Evolutionary conservation across 352 stramenopile genomes (phyloP).

Genomic region (Phytophthora sp.): DNA sequence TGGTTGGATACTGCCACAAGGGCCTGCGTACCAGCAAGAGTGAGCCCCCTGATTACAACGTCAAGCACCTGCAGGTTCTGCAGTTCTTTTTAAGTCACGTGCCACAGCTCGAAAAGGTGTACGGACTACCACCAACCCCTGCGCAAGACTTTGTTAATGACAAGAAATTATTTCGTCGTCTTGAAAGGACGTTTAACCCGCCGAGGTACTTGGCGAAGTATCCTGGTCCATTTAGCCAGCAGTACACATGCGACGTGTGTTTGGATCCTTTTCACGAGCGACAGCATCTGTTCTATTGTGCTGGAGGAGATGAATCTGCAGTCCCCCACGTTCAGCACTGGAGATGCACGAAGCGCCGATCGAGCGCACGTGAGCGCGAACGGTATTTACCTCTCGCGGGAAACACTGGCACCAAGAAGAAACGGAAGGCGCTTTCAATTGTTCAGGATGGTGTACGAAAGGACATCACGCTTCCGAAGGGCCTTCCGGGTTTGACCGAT

Average conservation of each 20-base stretch:
- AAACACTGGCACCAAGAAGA: slow-evolving; percentile 54
- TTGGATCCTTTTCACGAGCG: slow-evolving; percentile 74
- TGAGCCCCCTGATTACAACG: slow-evolving; percentile 56
- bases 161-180: slow-evolving; percentile 48
- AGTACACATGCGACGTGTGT: slow-evolving; percentile 69
- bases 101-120: slow-evolving; percentile 67
- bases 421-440: slow-evolving; percentile 53
- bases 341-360: slow-evolving; percentile 74
- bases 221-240: slow-evolving; percentile 59
- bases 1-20: slow-evolving; percentile 64
- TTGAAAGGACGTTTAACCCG: slow-evolving; percentile 68
- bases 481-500: slow-evolving; percentile 53
- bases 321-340: slow-evolving; percentile 73
- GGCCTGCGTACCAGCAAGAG: slow-evolving; percentile 51
- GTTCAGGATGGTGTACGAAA: slow-evolving; percentile 64
- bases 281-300: slow-evolving; percentile 83
- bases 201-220: slow-evolving; percentile 59
- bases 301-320: slow-evolving; percentile 26
- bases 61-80: slow-evolving; percentile 71
- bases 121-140: slow-evolving; percentile 32
- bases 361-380: slow-evolving; percentile 35
- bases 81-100: slow-evolving; percentile 74
- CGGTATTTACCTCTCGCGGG: slow-evolving; percentile 11
- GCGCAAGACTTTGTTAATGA: slow-evolving; percentile 48
- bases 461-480: slow-evolving; percentile 61